Percentiles rank a stretch among this genome's conserved stretches.
phyloP scores from a whole-genome alignment of 495 filamentous ascomycete genomes.

The Beverwykella pulmonaria region DNA sequence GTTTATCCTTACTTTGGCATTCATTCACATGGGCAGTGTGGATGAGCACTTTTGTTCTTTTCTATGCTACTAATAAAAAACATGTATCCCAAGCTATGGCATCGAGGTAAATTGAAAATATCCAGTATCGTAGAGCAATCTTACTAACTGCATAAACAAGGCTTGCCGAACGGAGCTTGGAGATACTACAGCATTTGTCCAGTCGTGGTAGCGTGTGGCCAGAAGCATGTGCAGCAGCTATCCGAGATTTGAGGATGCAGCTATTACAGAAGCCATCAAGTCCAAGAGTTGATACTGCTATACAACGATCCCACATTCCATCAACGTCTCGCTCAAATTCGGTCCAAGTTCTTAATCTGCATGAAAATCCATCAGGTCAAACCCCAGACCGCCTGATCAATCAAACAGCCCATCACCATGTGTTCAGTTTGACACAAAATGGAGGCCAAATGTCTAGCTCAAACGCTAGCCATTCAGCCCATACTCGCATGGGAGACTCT shows the following conservation, averaged over 20 bases:
- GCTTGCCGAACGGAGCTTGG: conserved; percentile 3
- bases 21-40: conserved; percentile 55
- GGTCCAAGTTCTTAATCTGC: background rate
- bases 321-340: background rate
- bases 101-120: background rate
- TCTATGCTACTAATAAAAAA: conserved; percentile 42
- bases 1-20: conserved; percentile 47
- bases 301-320: no score
- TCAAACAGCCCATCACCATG: no score
- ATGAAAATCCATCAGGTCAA: no score
- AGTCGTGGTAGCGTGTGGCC: conserved; percentile 7
- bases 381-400: no score
- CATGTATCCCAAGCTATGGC: background rate
- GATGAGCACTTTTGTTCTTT: conserved; percentile 55
- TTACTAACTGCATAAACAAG: background rate
- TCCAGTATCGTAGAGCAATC: background rate
- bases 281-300: background rate
- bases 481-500: background rate
- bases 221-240: conserved; percentile 10
- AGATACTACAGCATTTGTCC: conserved; percentile 6
- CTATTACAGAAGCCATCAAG: background rate
- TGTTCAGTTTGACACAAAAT: background rate
- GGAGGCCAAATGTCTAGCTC: background rate
- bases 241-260: background rate
- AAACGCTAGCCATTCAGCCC: background rate